Conservation (phyloP, 108 stramenopile species). For the Cyclotella sp. region DNA sequence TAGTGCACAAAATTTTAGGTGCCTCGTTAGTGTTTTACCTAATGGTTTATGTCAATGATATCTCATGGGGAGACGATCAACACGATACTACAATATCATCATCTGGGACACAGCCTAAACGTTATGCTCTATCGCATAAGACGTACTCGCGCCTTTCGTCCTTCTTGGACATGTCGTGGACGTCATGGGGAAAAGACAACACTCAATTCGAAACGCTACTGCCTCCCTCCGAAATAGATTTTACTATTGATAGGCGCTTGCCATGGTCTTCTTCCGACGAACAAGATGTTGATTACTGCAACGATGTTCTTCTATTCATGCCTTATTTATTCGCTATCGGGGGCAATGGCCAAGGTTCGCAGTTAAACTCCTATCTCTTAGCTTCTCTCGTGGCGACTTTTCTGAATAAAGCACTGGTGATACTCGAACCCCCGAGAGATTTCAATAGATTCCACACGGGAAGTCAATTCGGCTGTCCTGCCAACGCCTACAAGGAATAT, state of each 20-base stretch:
- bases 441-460: slow-evolving; percentile 6
- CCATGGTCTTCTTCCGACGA: slow-evolving; percentile 5
- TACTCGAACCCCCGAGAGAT: slow-evolving; percentile 27
- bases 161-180: slow-evolving; percentile 1
- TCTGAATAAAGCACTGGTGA: slow-evolving; percentile 29
- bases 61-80: background rate
- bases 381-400: slow-evolving; percentile 38
- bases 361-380: slow-evolving; percentile 40
- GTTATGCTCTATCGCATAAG: background rate
- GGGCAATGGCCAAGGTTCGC: slow-evolving; percentile 15
- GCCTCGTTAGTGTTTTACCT: background rate
- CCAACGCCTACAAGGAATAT: slow-evolving; percentile 13
- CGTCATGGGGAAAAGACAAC: slow-evolving; percentile 13
- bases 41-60: background rate
- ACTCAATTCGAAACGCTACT: slow-evolving; percentile 27
- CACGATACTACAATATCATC: background rate
- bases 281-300: slow-evolving; percentile 12
- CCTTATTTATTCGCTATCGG: slow-evolving; percentile 9
- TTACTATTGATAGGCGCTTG: slow-evolving; percentile 21
- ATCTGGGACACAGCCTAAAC: background rate
- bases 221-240: slow-evolving; percentile 30
- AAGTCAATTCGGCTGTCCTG: slow-evolving; percentile 41
- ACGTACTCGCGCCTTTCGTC: background rate
- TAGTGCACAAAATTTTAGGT: background rate
- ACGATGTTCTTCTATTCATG: slow-evolving; percentile 42